Percentiles rank a stretch among this genome's conserved stretches.
These are phyloP conservation scores for Sphagnurus paluster DNA, from an alignment of 1,284 basidiomycete genomes.

Conservation along the genomic window DNA sequence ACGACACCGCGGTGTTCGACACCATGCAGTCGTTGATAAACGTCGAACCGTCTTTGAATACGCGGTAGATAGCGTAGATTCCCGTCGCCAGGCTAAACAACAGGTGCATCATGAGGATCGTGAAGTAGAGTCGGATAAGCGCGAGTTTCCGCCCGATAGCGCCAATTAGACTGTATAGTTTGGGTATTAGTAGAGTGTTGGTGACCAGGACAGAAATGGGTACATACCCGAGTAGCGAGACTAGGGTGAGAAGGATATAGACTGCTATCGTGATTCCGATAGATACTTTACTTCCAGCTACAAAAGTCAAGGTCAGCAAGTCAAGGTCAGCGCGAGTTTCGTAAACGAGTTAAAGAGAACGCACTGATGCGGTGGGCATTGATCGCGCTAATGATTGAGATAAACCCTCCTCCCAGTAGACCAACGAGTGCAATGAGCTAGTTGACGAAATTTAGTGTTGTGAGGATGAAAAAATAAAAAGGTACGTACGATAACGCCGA, in stretches of 20 bases:
- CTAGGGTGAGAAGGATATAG: conserved; percentile 38
- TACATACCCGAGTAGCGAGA: conserved; percentile 42
- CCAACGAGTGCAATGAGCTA: conserved; percentile 42
- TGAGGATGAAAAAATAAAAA: not conserved
- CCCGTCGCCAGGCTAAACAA: conserved; percentile 42
- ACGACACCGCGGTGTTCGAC: conserved; percentile 23
- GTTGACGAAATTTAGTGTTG: conserved; percentile 11
- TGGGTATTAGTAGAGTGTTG: not conserved
- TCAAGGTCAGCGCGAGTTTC: not conserved
- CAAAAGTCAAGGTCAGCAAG: too few species aligned
- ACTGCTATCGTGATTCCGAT: conserved; percentile 39
- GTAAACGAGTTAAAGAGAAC: not conserved
- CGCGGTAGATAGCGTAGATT: conserved; percentile 39
- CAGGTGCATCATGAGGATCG: conserved; percentile 38
- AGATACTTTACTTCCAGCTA: conserved; percentile 37
- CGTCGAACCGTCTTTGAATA: conserved; percentile 36
- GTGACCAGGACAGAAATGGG: not conserved
- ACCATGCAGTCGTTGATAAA: conserved; percentile 36
- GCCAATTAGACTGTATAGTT: conserved; percentile 35
- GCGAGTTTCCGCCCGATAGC: conserved; percentile 36
- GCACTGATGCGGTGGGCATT: conserved; percentile 17
- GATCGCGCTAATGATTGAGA: conserved; percentile 32
- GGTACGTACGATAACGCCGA: conserved; percentile 40
- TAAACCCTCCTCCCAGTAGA: conserved; percentile 34
- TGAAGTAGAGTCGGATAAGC: conserved; percentile 39